These are phyloP conservation scores for Diaporthe eres DNA, from an alignment of 2,329 filamentous ascomycete genomes.

Conservation along the genomic window DNA sequence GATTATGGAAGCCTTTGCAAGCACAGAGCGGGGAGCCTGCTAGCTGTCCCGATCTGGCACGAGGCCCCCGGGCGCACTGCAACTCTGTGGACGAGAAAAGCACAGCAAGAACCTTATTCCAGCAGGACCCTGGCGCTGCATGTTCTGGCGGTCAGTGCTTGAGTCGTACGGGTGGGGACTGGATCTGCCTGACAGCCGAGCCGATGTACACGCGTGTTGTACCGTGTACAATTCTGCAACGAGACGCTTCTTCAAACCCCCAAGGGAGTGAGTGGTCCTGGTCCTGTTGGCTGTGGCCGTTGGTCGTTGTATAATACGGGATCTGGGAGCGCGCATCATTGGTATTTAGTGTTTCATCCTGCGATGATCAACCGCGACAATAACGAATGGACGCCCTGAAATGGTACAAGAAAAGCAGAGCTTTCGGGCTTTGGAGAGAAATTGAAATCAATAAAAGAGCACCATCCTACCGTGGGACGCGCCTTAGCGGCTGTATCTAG, in stretches of 20 bases:
- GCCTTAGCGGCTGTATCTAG: constrained; percentile 13
- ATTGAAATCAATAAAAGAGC: constrained; percentile 33
- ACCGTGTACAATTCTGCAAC: constrained; percentile 9
- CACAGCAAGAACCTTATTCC: constrained; percentile 33
- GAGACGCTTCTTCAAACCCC: background rate
- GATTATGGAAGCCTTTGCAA: constrained; percentile 33
- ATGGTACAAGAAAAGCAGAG: constrained; percentile 17
- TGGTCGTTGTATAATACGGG: background rate
- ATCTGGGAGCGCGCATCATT: background rate
- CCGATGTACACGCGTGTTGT: constrained; percentile 11
- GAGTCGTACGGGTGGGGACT: constrained; percentile 34
- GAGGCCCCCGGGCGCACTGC: constrained; percentile 19
- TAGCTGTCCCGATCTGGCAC: constrained; percentile 34
- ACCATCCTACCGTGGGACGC: constrained; percentile 10
- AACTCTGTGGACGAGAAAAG: constrained; percentile 27
- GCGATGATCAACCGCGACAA: constrained; percentile 20
- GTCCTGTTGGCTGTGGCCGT: background rate
- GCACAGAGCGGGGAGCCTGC: constrained; percentile 31
- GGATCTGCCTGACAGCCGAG: constrained; percentile 32
- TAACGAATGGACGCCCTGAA: constrained; percentile 5
- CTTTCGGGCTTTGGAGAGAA: constrained; percentile 13
- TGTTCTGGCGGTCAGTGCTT: constrained; percentile 32
- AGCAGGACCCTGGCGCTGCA: constrained; percentile 31
- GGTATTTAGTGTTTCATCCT: constrained; percentile 18
- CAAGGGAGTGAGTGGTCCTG: background rate